Base-by-base conservation (phyloP, 2,329 filamentous ascomycete genomes). In the Rhytidhysteron rufulum region DNA sequence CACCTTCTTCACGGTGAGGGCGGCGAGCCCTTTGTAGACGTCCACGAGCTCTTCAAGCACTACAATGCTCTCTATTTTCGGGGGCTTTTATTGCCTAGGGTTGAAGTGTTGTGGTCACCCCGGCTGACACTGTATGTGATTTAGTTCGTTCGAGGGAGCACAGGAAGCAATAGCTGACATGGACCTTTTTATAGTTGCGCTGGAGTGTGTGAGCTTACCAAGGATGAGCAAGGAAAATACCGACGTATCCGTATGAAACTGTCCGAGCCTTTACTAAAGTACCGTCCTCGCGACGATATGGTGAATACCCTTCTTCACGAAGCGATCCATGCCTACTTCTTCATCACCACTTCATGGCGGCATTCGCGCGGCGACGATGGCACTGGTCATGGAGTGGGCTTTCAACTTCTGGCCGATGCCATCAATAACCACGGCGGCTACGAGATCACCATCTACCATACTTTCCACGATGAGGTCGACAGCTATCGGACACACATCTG, bases 241-340 rank as follows among this genome's bases (percentile, higher is more conserved):
- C 62, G 61, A 5, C 58, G 63, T 38, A 67, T 70, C 35, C 58
- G 65, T 17, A 48, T 72, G 31, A 71, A 71, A 49, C 53, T 72
- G 30, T 70, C 66, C 41, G 67, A 68, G 24, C 60, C 68, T 19
- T 51, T 71, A 36, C 57, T 72, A 35, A 69, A 71, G 44, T 71
- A 64, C 44, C 62, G 69, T 25, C 67, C 68, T 4, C 60, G 67
- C 22, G 55, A 56, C 34, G 68, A 72, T 47, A 66, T 65, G 2
- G 53, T 71, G 42, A 67, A 71, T 42, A 72, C 68, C 1, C 51
- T 72, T 16, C 53, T 72, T 3, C 69, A 71, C 42, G 69, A 72
- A 43, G 59, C 63, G 2, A 70, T 71, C 15, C 68, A 71, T 36
- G 68, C 68, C 19, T 72, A 71, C 46, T 70, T 72, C 55, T 71